Base-by-base conservation (phyloP, 257 asterid genomes). In the Primulina eburnea region DNA sequence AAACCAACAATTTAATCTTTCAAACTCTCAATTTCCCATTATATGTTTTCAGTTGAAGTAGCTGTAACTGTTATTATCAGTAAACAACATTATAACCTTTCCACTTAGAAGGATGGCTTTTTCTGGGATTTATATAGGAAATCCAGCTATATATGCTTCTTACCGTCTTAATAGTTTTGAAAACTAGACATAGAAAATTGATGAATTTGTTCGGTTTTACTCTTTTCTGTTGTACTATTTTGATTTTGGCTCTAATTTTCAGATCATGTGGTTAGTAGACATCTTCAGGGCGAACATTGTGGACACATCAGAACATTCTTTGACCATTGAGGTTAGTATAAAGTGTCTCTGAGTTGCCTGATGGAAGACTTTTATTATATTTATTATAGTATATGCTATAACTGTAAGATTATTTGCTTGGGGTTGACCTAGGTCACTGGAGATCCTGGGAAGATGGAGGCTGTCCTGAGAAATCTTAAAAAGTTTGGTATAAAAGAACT, bases 391-490 rank as follows among this genome's bases (percentile, higher is more conserved):
- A 28, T 70, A 68, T 40, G 66, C 73, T 24, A 43, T 47, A 52
- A 63, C 16, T 35, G 24, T 56, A 26, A 38, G 38, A 38, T 65
- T 72, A 29, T 64, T 30, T 64, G 70, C 69, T 71, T 71, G 60
- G 65, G 75, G 52, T 62, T 76, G 78, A 61, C 71, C 64, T 79
- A 90, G 97, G 92, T 90, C 73, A 90, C 97, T 81, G 97, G 97
- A 83, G 97, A 90, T 79, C 97, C 97, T 55, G 97, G 97, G 66
- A 90, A 90, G 82, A 86, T 78, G 90, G 93, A 77, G 75, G 94
- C 97, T 10, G 84, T 90, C 47, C 70, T 86, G 78, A 87, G 93
- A 77, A 88, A 90, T 85, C 75, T 90, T 73, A 79, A 75, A 70
- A 88, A 86, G 89, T 90, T 86, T 81, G 97, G 97, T 59, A 83